phyloP scores from a whole-genome alignment of 2,329 filamentous ascomycete genomes.

The Monosporascus ibericus region DNA sequence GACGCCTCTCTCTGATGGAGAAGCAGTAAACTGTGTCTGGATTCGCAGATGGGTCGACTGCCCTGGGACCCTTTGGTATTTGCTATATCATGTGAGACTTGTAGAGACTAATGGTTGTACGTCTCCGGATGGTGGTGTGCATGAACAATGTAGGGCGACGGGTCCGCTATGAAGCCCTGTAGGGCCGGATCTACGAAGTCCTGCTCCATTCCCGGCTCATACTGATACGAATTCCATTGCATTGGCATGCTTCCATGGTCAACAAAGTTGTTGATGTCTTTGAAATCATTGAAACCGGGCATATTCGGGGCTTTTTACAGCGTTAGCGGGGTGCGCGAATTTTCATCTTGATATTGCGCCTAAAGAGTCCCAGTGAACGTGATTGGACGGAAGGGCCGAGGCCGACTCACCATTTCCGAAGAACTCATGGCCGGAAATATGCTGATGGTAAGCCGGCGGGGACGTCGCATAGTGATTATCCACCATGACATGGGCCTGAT shows the following conservation, averaged over 20 bases:
- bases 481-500: conserved; percentile 13
- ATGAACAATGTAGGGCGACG: conserved; percentile 10
- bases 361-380: not conserved
- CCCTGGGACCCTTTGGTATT: no score
- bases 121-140: not conserved
- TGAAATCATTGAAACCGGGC: conserved; percentile 19
- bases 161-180: conserved; percentile 18
- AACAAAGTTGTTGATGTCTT: conserved; percentile 15
- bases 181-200: conserved; percentile 24
- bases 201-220: conserved; percentile 17
- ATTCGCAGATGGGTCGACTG: no score
- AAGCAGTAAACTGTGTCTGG: no score
- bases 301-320: conserved; percentile 20
- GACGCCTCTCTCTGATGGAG: no score
- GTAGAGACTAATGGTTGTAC: not conserved
- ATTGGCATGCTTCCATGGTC: conserved; percentile 15
- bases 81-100: no score
- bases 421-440: conserved; percentile 18
- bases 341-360: not conserved
- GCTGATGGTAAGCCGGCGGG: conserved; percentile 17
- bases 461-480: conserved; percentile 12
- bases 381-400: not conserved
- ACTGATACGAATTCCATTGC: conserved; percentile 20
- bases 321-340: conserved; percentile 7
- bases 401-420: conserved; percentile 21